Conservation (phyloP, 768 basidiomycete genomes). For the Infundibulicybe gibba region DNA sequence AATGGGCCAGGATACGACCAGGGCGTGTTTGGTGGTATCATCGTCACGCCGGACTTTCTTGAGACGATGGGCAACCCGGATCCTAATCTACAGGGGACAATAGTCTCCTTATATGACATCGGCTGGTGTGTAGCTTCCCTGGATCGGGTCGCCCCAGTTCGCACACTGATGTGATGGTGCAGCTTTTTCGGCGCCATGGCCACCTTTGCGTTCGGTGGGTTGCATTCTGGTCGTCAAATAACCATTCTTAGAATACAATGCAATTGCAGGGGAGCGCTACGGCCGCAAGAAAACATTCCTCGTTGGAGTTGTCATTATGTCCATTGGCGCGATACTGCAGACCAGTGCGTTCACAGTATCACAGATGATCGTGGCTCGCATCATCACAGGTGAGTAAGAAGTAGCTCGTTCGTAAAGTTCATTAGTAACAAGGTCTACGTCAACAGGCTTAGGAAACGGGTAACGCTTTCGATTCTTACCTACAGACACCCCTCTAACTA, state of each 20-base stretch:
- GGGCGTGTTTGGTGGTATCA: conserved; percentile 51
- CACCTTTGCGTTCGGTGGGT: conserved; percentile 34
- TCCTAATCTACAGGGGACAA: conserved; percentile 41
- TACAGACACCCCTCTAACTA: too few relatives aligned
- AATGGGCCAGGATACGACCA: conserved; percentile 43
- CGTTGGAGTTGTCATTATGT: conserved; percentile 48
- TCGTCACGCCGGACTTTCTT: conserved; percentile 43
- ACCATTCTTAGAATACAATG: neutral
- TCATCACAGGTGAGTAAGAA: conserved; percentile 35
- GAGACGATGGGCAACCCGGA: conserved; percentile 44
- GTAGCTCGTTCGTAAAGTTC: neutral
- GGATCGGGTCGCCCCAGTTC: neutral
- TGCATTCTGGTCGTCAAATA: neutral
- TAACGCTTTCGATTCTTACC: conserved; percentile 5
- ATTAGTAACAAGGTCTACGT: neutral
- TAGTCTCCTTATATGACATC: conserved; percentile 49
- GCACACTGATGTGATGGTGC: neutral
- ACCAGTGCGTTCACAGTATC: conserved; percentile 38
- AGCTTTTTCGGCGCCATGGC: conserved; percentile 46
- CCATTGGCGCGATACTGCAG: conserved; percentile 49
- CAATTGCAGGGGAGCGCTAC: conserved; percentile 28
- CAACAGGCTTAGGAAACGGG: conserved; percentile 43
- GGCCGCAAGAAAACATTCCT: conserved; percentile 47
- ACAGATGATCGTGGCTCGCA: conserved; percentile 45
- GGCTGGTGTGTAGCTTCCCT: conserved; percentile 31